phyloP scores from a whole-genome alignment of 2,329 filamentous ascomycete species.

The Grosmannia huntii region DNA sequence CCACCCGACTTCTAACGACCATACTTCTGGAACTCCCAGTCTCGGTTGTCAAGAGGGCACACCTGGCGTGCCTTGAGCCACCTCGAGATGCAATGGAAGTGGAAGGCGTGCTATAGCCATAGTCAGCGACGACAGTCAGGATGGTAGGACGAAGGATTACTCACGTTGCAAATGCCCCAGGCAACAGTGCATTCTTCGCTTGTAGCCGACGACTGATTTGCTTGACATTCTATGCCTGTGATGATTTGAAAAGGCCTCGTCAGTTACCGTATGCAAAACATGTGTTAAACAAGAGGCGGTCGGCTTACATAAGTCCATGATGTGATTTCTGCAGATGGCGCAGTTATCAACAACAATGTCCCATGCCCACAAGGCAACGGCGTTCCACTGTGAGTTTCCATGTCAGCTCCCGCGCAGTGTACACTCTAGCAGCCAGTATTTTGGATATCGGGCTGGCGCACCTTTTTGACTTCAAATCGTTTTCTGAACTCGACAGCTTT shows the following conservation, averaged over 20 bases:
- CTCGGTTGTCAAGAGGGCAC: conserved; percentile 90
- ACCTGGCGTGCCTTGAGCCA: conserved; percentile 99
- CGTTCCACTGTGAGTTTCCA: conserved; percentile 67
- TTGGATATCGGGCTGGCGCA: conserved; percentile 22
- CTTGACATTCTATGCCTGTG: conserved; percentile 90
- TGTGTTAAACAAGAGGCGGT: neutral
- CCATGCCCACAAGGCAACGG: conserved; percentile 96
- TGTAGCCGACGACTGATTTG: conserved; percentile 93
- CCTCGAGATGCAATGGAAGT: conserved; percentile 98
- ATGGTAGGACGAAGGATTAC: conserved; percentile 27
- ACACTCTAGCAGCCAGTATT: neutral
- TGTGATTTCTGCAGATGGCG: conserved; percentile 97
- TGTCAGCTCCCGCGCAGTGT: neutral
- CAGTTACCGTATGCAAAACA: neutral
- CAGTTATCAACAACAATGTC: conserved; percentile 99
- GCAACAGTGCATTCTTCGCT: conserved; percentile 98
- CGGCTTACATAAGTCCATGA: conserved; percentile 87
- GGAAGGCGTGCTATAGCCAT: conserved; percentile 73
- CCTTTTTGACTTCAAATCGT: conserved; percentile 98
- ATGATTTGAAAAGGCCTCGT: neutral
- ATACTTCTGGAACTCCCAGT: conserved; percentile 99
- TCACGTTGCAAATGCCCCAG: conserved; percentile 97
- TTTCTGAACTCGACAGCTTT: conserved; percentile 63
- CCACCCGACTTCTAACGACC: conserved; percentile 35
- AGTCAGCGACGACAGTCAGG: neutral